phyloP scores from a whole-genome alignment of 2,329 filamentous ascomycete genomes.

The Aspergillus alliaceus region DNA sequence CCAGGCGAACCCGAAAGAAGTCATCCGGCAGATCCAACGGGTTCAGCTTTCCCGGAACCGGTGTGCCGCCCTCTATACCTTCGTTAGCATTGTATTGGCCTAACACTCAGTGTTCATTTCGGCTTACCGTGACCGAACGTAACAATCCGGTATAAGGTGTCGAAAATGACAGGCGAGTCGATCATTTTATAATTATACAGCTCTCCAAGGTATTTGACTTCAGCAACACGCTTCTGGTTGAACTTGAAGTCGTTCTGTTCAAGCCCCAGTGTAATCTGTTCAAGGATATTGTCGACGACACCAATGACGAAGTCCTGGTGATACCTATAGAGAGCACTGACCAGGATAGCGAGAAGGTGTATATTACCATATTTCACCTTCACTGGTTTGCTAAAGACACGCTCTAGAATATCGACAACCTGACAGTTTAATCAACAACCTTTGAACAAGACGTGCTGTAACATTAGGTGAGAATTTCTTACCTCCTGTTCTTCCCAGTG shows the following conservation, averaged over 20 bases:
- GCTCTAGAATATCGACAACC: constrained; percentile 76
- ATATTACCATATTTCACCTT: constrained; percentile 99
- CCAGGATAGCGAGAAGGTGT: constrained; percentile 84
- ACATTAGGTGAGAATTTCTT: constrained; percentile 17
- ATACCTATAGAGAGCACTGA: constrained; percentile 85
- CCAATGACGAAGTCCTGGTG: constrained; percentile 87
- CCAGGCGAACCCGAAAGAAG: constrained; percentile 90
- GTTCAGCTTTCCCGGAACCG: constrained; percentile 73
- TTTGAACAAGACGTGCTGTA: not conserved
- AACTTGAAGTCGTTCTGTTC: constrained; percentile 98
- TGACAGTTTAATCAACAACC: constrained; percentile 15
- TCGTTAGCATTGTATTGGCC: constrained; percentile 3
- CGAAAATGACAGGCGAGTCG: constrained; percentile 92
- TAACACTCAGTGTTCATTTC: not conserved
- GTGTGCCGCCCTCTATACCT: constrained; percentile 67
- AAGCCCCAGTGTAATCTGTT: constrained; percentile 81
- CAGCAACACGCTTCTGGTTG: constrained; percentile 90
- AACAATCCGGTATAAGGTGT: constrained; percentile 89
- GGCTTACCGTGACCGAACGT: constrained; percentile 78
- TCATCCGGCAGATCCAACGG: constrained; percentile 86
- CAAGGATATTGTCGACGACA: constrained; percentile 89
- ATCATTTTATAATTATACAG: constrained; percentile 98
- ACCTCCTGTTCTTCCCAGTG: constrained; percentile 95
- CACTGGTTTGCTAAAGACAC: constrained; percentile 91
- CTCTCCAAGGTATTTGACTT: constrained; percentile 94